Conservation (phyloP, 2,329 filamentous ascomycete species). For the Amphichorda felina region DNA sequence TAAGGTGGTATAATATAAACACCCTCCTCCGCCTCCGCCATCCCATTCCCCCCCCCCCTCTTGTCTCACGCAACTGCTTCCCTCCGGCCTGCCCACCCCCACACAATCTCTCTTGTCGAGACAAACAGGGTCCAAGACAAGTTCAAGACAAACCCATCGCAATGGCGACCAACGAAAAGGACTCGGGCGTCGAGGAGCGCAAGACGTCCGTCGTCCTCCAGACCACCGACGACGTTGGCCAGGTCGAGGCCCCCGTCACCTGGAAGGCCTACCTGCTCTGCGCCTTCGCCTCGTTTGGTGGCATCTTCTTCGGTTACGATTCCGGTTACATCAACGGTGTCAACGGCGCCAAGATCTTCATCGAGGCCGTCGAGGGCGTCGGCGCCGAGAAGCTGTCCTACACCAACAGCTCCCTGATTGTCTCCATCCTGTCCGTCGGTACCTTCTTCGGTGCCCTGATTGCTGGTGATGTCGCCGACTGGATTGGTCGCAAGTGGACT, state of each 20-base stretch:
- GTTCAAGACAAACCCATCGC: not conserved
- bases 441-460: conserved; percentile 73
- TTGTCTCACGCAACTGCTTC: not conserved
- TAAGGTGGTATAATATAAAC: not conserved
- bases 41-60: not conserved
- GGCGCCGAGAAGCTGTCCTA: conserved; percentile 20
- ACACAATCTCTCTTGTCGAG: no score
- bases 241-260: conserved; percentile 58
- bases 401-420: conserved; percentile 44
- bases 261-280: conserved; percentile 58
- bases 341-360: conserved; percentile 39
- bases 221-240: conserved; percentile 37
- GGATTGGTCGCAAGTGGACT: conserved; percentile 60
- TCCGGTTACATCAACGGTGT: conserved; percentile 65
- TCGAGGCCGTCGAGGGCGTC: conserved; percentile 33
- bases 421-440: conserved; percentile 64
- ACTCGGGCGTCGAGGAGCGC: conserved; percentile 1
- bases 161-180: not conserved
- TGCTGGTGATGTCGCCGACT: conserved; percentile 66
- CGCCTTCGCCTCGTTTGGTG: conserved; percentile 59
- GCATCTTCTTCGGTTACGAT: conserved; percentile 71
- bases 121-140: conserved; percentile 2
- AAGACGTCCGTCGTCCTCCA: conserved; percentile 18
- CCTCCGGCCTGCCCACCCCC: not conserved
- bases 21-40: not conserved